Evolutionary conservation across 345 rosid species (phyloP), one percentile per base, ranked within the genome.

Genomic region (Eucalyptus paniculata): DNA sequence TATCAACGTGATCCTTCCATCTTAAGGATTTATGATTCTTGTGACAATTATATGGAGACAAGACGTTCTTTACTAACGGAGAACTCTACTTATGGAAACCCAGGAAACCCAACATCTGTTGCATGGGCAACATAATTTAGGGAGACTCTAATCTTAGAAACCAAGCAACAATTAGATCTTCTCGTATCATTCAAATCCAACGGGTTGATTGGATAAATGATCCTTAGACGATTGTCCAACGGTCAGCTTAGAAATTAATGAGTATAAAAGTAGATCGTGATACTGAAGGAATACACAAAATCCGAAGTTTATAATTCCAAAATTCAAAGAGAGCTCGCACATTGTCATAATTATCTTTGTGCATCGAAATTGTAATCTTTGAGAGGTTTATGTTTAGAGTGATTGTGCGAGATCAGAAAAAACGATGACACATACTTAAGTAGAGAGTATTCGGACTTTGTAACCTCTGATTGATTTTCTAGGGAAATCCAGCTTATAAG

Each of bases 71-170:
- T 56, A 23, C 62, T 56, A 56, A 24, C 1, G 30, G 3, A 24
- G 6, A 56, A 56, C 62, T 56, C 30, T 23, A 56, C 62, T 56
- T 24, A 56, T 56, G 62, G 47, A 45, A 45, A 56, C 62, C 6
- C 30, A 23, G 44, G 60, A 54, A 54, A 54, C 60, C 6, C 12
- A 56, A 56, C 62, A 56, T 56, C 0, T 56, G 13, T 56, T 56
- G 30, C 28, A 56, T 23, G 30, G 62, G 62, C 62, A 56, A 56
- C 3, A 2, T 0, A 24, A 56, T 56, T 11, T 10, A 1, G 3
- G 62, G 13, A 56, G 30, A 56, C 62, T 56, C 13, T 56, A 56
- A 56, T 56, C 62, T 24, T 56, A 56, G 5, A 24, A 56, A 56
- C 12, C 30, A 24, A 56, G 30, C 13, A 24, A 12, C 14, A 23